Base-by-base conservation (phyloP, 768 basidiomycete genomes). In the Cystobasidium tubakii region DNA sequence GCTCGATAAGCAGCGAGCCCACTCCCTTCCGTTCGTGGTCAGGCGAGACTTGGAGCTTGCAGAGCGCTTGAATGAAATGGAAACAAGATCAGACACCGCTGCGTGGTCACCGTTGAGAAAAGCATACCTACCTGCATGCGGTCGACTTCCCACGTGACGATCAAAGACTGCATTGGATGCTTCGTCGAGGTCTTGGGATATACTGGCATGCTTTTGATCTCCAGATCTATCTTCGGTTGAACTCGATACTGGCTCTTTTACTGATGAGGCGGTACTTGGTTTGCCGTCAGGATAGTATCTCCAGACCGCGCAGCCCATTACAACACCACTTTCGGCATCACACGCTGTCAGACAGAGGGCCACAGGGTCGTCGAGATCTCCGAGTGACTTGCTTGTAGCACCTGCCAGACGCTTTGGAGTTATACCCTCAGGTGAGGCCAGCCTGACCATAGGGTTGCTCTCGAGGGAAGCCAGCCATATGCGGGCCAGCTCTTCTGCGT, bases 241-340 rank as follows among this genome's bases (percentile, higher is more conserved):
- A 55, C 27, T n/a, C 27, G 53, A n/a, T 55, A 55, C 53, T n/a
- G n/a, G n/a, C n/a, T n/a, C n/a, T n/a, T n/a, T n/a, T n/a, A n/a
- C n/a, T n/a, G n/a, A n/a, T n/a, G n/a, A n/a, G n/a, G n/a, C n/a
- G n/a, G n/a, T n/a, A n/a, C n/a, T n/a, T n/a, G n/a, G n/a, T n/a
- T 60, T 60, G 6, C 57, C 57, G 15, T 34, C 33, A 34, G 57
- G 57, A 60, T 60, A 60, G 33, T 60, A 60, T 31, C 57, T 60
- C 57, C 57, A 60, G 33, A 60, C 57, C 3, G 57, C 57, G 57
- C 57, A 60, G 57, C 57, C 57, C 57, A 60, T 60, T 6, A 31
- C 23, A 23, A 12, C 21, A 21, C 33, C 33, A 29, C 12, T 60
- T 12, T 29, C 29, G 33, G 25, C 17, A 34, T 60, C 57, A 21